These are phyloP conservation scores for Boletus coccyginus DNA, from an alignment of 768 basidiomycete genomes.

Conservation along the genomic window DNA sequence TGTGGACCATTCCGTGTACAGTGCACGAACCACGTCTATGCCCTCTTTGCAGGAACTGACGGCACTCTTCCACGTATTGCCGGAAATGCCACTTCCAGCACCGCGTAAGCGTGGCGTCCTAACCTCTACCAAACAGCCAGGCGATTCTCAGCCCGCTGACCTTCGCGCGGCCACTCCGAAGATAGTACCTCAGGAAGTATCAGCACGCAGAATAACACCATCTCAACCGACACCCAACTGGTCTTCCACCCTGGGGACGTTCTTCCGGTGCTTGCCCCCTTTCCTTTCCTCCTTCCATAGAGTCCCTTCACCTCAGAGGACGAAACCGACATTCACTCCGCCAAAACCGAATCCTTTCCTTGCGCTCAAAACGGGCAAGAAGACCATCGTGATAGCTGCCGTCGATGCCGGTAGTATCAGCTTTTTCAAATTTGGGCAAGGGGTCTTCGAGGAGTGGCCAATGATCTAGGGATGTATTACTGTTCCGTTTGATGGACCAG, in stretches of 20 bases:
- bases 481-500: too few species aligned
- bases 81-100: conserved; percentile 57
- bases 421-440: conserved; percentile 86
- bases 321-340: conserved; percentile 26
- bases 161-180: conserved; percentile 3
- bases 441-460: conserved; percentile 82
- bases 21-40: conserved; percentile 79
- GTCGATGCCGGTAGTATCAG: conserved; percentile 86
- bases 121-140: conserved; percentile 1
- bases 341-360: conserved; percentile 71
- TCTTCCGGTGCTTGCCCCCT: conserved; percentile 5
- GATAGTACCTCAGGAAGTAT: conserved; percentile 2
- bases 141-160: not conserved
- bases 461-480: conserved; percentile 39
- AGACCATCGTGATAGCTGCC: conserved; percentile 79
- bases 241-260: not conserved
- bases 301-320: conserved; percentile 11
- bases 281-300: conserved; percentile 5
- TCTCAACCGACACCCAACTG: not conserved
- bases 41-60: conserved; percentile 79
- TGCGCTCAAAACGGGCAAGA: conserved; percentile 79
- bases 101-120: conserved; percentile 41
- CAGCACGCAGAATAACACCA: not conserved
- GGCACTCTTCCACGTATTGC: conserved; percentile 66
- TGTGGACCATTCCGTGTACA: conserved; percentile 30